A percentile compares a stretch with the other conserved stretches of the same genome.
Evolutionary conservation across 768 basidiomycete species (phyloP).

Genomic region (Boletus coccyginus): DNA sequence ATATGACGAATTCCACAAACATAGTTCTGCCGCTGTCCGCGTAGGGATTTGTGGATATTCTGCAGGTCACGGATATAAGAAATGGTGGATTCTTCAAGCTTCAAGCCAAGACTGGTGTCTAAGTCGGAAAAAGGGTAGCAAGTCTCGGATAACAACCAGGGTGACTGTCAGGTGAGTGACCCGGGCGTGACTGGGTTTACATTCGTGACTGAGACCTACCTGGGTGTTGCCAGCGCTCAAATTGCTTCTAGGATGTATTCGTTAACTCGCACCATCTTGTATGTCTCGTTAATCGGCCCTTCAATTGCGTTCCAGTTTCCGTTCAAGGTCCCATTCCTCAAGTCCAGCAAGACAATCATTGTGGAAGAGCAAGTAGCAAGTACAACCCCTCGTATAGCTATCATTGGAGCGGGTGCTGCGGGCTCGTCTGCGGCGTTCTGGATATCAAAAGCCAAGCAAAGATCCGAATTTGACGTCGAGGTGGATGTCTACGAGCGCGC

Average conservation of each 20-base stretch:
- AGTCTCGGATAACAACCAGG: too few relatives aligned
- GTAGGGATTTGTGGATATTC: too few relatives aligned
- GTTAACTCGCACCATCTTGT: constrained; percentile 15
- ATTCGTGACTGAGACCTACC: background rate
- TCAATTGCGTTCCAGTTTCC: constrained; percentile 43
- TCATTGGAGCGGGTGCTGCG: constrained; percentile 88
- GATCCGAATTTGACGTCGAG: constrained; percentile 65
- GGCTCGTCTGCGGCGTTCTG: constrained; percentile 84
- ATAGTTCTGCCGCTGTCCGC: too few relatives aligned
- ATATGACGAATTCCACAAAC: too few relatives aligned
- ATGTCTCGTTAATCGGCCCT: constrained; percentile 20
- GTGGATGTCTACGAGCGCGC: constrained; percentile 83
- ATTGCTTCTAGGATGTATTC: constrained; percentile 12
- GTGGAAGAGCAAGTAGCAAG: constrained; percentile 18
- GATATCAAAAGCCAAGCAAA: constrained; percentile 74
- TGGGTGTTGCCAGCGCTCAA: background rate
- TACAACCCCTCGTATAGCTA: constrained; percentile 60
- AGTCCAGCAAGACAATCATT: constrained; percentile 28
- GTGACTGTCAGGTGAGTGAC: background rate
- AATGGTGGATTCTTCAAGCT: background rate
- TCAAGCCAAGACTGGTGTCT: background rate
- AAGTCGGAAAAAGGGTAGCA: too few relatives aligned
- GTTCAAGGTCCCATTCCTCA: constrained; percentile 58
- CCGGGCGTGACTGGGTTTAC: background rate
- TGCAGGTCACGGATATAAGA: too few relatives aligned